These are phyloP conservation scores for Rhodotorula sp. DNA, from an alignment of 1,284 basidiomycete genomes.

Conservation along the genomic window DNA sequence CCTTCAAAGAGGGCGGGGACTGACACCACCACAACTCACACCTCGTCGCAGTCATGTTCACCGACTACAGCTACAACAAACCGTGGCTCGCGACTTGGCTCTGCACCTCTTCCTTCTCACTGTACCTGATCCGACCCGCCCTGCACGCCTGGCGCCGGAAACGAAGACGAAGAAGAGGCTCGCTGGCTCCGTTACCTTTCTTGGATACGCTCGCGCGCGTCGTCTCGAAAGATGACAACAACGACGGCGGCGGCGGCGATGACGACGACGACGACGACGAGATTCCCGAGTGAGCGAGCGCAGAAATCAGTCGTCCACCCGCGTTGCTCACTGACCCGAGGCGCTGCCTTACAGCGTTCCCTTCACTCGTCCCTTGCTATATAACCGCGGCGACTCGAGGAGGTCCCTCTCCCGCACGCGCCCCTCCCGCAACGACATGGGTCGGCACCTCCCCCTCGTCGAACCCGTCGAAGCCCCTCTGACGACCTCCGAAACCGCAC, in stretches of 20 bases:
- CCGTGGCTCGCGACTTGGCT: slow-evolving; percentile 67
- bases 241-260: neutral
- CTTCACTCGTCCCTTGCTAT: neutral
- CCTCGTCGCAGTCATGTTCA: slow-evolving; percentile 39
- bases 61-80: slow-evolving; percentile 44
- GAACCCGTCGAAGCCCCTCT: slow-evolving; percentile 49
- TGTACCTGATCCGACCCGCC: slow-evolving; percentile 73
- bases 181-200: neutral
- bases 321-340: neutral
- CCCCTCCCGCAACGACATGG: slow-evolving; percentile 20
- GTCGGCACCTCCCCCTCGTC: slow-evolving; percentile 23
- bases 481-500: slow-evolving; percentile 67
- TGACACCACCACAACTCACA: neutral
- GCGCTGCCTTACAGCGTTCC: neutral
- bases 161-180: neutral
- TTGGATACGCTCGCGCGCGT: neutral
- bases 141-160: slow-evolving; percentile 55
- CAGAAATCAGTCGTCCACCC: too few relatives aligned
- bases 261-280: neutral
- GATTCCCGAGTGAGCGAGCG: neutral
- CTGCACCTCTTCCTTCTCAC: slow-evolving; percentile 80
- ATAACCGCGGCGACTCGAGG: slow-evolving; percentile 17
- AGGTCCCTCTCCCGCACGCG: slow-evolving; percentile 35
- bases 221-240: slow-evolving; percentile 17
- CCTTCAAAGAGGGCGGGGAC: too few relatives aligned